Evolutionary conservation across 1,139 yeast species (phyloP).

Genomic region (Suhomyces choctaworum): DNA sequence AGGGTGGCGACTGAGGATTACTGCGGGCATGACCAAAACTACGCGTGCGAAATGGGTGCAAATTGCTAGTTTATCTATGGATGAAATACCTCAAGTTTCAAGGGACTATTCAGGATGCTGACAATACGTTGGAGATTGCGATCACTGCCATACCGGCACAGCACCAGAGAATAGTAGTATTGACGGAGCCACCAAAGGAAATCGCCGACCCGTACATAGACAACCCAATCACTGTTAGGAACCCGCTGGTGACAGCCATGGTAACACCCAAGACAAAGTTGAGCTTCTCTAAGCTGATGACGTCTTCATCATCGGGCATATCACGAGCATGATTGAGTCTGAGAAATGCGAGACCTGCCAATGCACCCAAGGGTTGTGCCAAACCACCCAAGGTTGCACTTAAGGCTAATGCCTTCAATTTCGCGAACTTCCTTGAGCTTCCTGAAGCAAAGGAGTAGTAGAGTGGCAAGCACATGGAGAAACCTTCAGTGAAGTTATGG

Average conservation of each 20-base stretch:
- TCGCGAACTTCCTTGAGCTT: conserved; percentile 28
- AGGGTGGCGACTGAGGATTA: neutral
- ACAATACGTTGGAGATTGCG: conserved; percentile 27
- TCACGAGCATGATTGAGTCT: conserved; percentile 34
- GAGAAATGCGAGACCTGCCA: conserved; percentile 63
- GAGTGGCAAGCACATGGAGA: conserved; percentile 88
- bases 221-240: conserved; percentile 72
- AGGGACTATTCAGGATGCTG: conserved; percentile 5
- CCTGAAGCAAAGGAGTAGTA: conserved; percentile 58
- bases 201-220: conserved; percentile 85
- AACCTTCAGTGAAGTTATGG: conserved; percentile 95
- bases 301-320: conserved; percentile 15
- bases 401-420: conserved; percentile 63
- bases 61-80: neutral
- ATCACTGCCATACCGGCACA: conserved; percentile 47
- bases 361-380: conserved; percentile 89
- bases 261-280: conserved; percentile 59
- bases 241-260: conserved; percentile 79
- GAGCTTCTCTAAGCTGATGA: conserved; percentile 35
- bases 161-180: conserved; percentile 54
- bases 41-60: conserved; percentile 7
- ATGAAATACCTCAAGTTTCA: neutral
- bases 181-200: conserved; percentile 64
- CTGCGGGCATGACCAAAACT: conserved; percentile 3
- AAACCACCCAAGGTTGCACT: conserved; percentile 75